phyloP scores from a whole-genome alignment of 2,329 filamentous ascomycete species.

The Diaporthe vexans region DNA sequence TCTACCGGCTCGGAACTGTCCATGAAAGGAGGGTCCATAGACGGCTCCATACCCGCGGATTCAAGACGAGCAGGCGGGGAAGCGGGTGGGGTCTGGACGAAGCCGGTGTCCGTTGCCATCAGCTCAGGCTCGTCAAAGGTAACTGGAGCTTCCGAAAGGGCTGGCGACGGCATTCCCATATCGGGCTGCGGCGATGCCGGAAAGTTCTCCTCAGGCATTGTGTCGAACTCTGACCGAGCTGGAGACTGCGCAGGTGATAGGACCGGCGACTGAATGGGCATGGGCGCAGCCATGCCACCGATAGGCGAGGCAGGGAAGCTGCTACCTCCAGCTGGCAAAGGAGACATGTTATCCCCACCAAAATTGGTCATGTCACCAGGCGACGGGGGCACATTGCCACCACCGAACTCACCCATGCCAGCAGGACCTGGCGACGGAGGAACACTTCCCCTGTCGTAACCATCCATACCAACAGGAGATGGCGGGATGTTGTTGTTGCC shows the following conservation, averaged over 20 bases:
- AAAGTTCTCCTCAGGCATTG: not conserved
- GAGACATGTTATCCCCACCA: not conserved
- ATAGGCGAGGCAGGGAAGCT: no score
- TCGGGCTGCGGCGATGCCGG: not conserved
- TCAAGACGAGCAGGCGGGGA: not conserved
- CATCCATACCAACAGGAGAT: not conserved
- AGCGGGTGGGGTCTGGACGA: not conserved
- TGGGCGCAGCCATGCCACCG: not conserved
- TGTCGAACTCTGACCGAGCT: not conserved
- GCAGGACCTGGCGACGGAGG: no score
- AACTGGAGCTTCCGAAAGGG: not conserved
- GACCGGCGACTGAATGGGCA: not conserved
- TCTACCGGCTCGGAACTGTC: constrained; percentile 1
- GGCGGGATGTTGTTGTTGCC: not conserved
- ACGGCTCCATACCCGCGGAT: not conserved
- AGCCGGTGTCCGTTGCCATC: not conserved
- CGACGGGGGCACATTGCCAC: not conserved
- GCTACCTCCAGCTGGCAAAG: not conserved
- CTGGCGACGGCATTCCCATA: not conserved
- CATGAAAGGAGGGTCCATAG: not conserved
- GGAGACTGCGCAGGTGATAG: not conserved
- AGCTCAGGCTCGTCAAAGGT: not conserved
- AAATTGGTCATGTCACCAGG: not conserved
- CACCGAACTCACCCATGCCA: not conserved
- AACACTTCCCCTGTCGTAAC: no score